Evolutionary conservation across 495 filamentous ascomycete species (phyloP), one percentile per base, ranked within the genome.

Genomic region (Podospora didyma): DNA sequence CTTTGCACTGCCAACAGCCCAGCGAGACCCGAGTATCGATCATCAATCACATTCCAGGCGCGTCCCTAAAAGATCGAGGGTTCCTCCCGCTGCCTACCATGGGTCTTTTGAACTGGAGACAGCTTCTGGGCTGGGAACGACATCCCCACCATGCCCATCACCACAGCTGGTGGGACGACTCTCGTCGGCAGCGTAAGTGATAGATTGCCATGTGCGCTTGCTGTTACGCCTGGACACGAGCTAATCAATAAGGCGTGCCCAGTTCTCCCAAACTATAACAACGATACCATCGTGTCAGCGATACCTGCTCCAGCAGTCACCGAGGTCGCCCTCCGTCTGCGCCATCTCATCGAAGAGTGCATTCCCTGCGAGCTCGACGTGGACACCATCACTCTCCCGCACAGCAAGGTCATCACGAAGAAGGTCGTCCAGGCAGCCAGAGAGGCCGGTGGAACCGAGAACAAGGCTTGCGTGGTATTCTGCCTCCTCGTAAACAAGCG

Each of bases 281-380:
- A 82, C 37, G 75, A 79, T 0, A 57, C 67, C 9, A 61, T 84
- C 49, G 70, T 80, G 42, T 86, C 86, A 16, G 82, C 87, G 54
- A 85, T 90, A 47, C 78, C 85, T 10, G 68, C 86, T 16, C 73
- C 78, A 42, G 82, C 88, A 62, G 92, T 97, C 54, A 94, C 93
- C 45, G 90, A 89, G 64, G 78, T 96, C 49, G 92, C 92, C 0
- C 82, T 97, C 20, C 87, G 90, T 45, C 75, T 98, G 58, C 93
- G 92, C 61, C 90, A 95, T 67, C 88, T 96, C 62, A 86, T 98
- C 64, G 92, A 96, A 70, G 81, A 89, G 62, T 85, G 90, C 34
- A 82, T 98, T 11, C 86, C 91, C 1, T 96, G 88, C 74, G 94
- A 97, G 70, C 75, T 97, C 17, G 84, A 92, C 53, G 81, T 88